These are phyloP conservation scores for Mycotypha africana DNA, from an alignment of 371 early-diverging fungal species.

Conservation along the genomic window DNA sequence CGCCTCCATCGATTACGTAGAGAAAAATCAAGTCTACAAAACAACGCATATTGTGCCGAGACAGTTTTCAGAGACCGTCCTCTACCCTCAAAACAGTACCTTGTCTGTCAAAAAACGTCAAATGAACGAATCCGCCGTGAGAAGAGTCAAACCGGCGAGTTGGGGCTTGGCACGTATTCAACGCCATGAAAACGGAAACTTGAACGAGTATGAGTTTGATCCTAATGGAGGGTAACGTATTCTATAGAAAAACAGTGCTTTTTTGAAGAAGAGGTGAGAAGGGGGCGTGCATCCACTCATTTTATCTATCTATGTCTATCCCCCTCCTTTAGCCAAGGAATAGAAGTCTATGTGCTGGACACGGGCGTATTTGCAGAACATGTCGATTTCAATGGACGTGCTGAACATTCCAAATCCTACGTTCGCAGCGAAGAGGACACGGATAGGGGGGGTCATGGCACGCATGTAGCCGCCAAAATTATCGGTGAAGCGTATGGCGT, in stretches of 20 bases:
- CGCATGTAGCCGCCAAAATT: slow-evolving; percentile 76
- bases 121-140: not conserved
- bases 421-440: slow-evolving; percentile 46
- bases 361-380: slow-evolving; percentile 72
- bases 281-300: not conserved
- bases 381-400: slow-evolving; percentile 73
- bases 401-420: slow-evolving; percentile 50
- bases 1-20: slow-evolving; percentile 46
- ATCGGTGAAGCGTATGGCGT: slow-evolving; percentile 69
- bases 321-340: slow-evolving; percentile 32
- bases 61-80: not conserved
- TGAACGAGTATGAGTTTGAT: slow-evolving; percentile 41
- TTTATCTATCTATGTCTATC: not conserved
- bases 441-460: slow-evolving; percentile 73
- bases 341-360: slow-evolving; percentile 67
- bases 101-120: not conserved
- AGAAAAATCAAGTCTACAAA: slow-evolving; percentile 38
- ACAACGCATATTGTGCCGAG: slow-evolving; percentile 3
- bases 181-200: slow-evolving; percentile 24
- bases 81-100: not conserved
- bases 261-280: slow-evolving; percentile 46
- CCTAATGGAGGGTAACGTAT: slow-evolving; percentile 48
- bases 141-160: slow-evolving; percentile 22
- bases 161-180: slow-evolving; percentile 61
- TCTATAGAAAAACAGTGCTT: too few species aligned